Conservation (phyloP, 352 stramenopile genomes). For the Lagenidium giganteum region DNA sequence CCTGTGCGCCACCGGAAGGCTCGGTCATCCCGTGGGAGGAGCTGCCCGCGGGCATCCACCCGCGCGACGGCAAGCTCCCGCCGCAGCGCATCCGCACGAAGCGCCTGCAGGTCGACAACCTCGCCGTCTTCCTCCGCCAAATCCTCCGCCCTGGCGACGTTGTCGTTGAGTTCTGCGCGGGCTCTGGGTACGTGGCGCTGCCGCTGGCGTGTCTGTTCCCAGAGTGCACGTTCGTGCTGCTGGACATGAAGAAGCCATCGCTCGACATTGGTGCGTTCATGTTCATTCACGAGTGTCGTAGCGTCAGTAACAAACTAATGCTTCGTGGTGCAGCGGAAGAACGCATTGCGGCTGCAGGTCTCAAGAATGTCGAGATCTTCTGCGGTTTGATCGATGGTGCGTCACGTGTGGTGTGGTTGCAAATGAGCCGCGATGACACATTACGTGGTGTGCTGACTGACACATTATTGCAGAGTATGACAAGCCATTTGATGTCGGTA, state of each 20-base stretch:
- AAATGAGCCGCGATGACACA: too few species aligned
- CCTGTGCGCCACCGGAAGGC: not conserved
- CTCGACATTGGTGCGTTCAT: conserved; percentile 54
- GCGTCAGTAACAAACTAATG: too few species aligned
- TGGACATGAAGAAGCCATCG: conserved; percentile 77
- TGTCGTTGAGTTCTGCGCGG: conserved; percentile 80
- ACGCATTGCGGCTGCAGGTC: conserved; percentile 43
- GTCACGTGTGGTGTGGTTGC: not conserved
- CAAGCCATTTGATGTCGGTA: conserved; percentile 67
- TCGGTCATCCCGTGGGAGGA: conserved; percentile 52
- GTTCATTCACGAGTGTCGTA: too few species aligned
- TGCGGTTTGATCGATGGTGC: conserved; percentile 63
- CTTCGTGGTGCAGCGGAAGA: conserved; percentile 31
- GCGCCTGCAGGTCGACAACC: conserved; percentile 72
- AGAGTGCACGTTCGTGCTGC: conserved; percentile 66
- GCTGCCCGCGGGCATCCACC: conserved; percentile 63
- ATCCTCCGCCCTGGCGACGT: conserved; percentile 63
- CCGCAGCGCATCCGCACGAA: conserved; percentile 56
- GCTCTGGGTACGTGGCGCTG: conserved; percentile 70
- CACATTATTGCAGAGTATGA: too few species aligned
- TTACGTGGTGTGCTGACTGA: too few species aligned
- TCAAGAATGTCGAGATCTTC: conserved; percentile 74
- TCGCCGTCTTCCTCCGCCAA: conserved; percentile 59
- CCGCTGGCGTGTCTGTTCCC: conserved; percentile 71
- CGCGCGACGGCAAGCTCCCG: conserved; percentile 57